Conservation (phyloP, 73 alveolate species). For the Paraurostyla sp. region DNA sequence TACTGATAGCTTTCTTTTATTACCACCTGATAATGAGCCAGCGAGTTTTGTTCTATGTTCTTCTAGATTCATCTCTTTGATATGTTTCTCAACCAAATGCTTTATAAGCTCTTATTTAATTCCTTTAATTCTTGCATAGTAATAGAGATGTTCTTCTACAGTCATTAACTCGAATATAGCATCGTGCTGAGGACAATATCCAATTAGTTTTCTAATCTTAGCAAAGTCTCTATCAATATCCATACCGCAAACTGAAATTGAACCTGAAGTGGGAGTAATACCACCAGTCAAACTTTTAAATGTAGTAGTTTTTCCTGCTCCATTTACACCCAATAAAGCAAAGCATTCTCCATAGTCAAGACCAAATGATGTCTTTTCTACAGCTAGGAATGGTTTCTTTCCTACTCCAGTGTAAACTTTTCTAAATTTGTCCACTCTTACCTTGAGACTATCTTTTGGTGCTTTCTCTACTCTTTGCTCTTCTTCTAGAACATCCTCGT, state of each 20-base stretch:
- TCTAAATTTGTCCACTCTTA: conserved; percentile 73
- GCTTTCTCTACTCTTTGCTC: conserved; percentile 19
- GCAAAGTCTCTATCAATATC: conserved; percentile 72
- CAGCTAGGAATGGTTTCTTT: conserved; percentile 79
- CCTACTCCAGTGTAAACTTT: conserved; percentile 66
- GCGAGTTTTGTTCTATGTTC: conserved; percentile 79
- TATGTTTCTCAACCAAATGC: conserved; percentile 66
- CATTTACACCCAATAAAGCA: conserved; percentile 96
- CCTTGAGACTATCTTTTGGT: conserved; percentile 31
- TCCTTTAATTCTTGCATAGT: conserved; percentile 85
- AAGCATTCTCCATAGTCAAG: conserved; percentile 94
- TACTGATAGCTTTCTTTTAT: conserved; percentile 91
- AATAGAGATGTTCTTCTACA: conserved; percentile 84
- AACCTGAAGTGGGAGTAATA: conserved; percentile 81
- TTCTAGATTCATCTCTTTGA: conserved; percentile 76
- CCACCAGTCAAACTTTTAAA: conserved; percentile 90
- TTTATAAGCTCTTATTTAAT: conserved; percentile 50
- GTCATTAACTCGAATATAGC: conserved; percentile 87
- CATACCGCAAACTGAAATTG: conserved; percentile 71
- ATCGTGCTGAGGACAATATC: conserved; percentile 95
- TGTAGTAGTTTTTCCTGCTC: conserved; percentile 98
- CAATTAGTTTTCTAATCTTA: conserved; percentile 82
- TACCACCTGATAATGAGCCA: conserved; percentile 91
- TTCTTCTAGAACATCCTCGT: conserved; percentile 64
- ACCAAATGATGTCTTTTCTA: conserved; percentile 88